Evolutionary conservation across 1,284 basidiomycete species (phyloP).

Genomic region (Naganishia sp.): DNA sequence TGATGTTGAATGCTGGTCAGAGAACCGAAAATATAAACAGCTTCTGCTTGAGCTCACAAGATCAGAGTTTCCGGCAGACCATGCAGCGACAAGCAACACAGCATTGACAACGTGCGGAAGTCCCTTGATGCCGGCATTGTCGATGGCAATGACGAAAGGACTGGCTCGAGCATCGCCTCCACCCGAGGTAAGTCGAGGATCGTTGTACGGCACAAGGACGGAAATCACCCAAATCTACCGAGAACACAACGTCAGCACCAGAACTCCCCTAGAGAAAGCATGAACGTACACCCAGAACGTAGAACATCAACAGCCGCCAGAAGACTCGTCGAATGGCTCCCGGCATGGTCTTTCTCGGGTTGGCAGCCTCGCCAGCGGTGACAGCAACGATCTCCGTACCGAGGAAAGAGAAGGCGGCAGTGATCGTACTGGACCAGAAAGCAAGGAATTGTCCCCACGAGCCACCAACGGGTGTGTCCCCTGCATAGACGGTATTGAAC

Average conservation of each 20-base stretch:
- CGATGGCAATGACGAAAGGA: slow-evolving; percentile 78
- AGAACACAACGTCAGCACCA: slow-evolving; percentile 40
- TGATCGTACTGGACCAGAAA: slow-evolving; percentile 66
- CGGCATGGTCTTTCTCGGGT: slow-evolving; percentile 73
- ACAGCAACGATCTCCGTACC: slow-evolving; percentile 81
- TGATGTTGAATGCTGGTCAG: slow-evolving; percentile 45
- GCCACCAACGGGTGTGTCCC: slow-evolving; percentile 39
- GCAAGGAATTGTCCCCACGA: slow-evolving; percentile 62
- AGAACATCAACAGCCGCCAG: slow-evolving; percentile 75
- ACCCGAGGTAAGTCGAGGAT: slow-evolving; percentile 62
- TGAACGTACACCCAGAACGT: slow-evolving; percentile 51
- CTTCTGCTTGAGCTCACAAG: slow-evolving; percentile 33
- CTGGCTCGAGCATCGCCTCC: slow-evolving; percentile 62
- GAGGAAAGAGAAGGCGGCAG: slow-evolving; percentile 80
- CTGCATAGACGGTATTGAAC: slow-evolving; percentile 51
- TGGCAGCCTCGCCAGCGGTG: slow-evolving; percentile 60
- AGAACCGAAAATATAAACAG: background rate
- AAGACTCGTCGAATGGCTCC: slow-evolving; percentile 79
- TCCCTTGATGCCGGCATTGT: slow-evolving; percentile 70
- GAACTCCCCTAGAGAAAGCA: slow-evolving; percentile 22
- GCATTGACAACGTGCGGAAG: slow-evolving; percentile 76
- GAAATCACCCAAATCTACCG: slow-evolving; percentile 68
- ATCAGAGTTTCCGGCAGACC: slow-evolving; percentile 82
- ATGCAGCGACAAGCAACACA: slow-evolving; percentile 77
- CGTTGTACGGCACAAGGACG: slow-evolving; percentile 74